Evolutionary conservation across 306 rosid species (phyloP).

Genomic region (Hylodesmum podocarpum): DNA sequence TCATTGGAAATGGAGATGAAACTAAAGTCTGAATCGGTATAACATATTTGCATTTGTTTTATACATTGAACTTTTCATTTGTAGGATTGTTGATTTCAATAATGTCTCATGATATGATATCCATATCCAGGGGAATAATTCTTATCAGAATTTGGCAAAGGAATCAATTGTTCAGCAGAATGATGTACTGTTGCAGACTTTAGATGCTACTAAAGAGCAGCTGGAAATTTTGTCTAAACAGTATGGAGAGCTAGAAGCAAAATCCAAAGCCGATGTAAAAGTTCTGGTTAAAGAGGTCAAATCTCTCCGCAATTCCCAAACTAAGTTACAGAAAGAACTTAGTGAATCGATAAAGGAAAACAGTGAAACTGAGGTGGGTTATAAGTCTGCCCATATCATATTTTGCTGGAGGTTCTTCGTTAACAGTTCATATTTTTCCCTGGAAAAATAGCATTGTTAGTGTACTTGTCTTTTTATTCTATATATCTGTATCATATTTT

Average conservation of each 20-base stretch:
- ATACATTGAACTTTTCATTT: conserved; percentile 18
- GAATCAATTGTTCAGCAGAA: conserved; percentile 46
- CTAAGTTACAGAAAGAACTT: conserved; percentile 67
- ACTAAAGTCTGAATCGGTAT: conserved; percentile 74
- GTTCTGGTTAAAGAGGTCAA: conserved; percentile 93
- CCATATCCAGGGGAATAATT: conserved; percentile 59
- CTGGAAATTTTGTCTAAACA: conserved; percentile 61
- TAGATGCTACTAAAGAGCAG: conserved; percentile 68
- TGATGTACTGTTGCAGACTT: conserved; percentile 50
- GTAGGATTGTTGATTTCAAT: conserved; percentile 15
- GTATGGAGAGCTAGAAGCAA: conserved; percentile 83
- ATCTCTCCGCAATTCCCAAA: conserved; percentile 79
- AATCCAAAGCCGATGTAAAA: conserved; percentile 88
- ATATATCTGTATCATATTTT: too few relatives aligned
- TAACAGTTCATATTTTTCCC: not conserved
- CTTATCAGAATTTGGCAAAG: conserved; percentile 38
- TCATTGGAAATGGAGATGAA: conserved; percentile 94
- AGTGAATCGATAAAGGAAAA: conserved; percentile 53
- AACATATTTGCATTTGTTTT: conserved; percentile 31
- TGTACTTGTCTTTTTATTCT: not conserved
- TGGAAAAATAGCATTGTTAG: not conserved
- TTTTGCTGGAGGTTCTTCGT: conserved; percentile 3
- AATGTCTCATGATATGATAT: conserved; percentile 28
- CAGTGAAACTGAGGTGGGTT: conserved; percentile 53
- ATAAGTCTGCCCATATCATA: conserved; percentile 9